A percentile compares a stretch with the other conserved stretches of the same genome.
phyloP scores from a whole-genome alignment of 148 eudicot genomes.

The Chenopodium album region DNA sequence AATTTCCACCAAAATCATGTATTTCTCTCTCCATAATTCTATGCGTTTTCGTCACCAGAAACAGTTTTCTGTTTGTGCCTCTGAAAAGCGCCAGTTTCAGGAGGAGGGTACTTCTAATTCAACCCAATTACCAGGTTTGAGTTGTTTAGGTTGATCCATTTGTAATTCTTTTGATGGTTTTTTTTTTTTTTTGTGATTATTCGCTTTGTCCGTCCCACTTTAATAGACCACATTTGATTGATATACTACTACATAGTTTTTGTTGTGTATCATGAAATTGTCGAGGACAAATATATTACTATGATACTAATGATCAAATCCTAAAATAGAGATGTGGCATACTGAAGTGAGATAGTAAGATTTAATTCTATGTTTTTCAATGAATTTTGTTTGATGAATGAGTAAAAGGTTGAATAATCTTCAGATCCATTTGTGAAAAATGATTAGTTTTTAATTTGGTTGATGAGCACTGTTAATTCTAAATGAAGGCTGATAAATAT shows the following conservation, averaged over 20 bases:
- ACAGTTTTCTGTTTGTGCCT: constrained; percentile 17
- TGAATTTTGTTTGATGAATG: no score
- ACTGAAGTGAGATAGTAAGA: no score
- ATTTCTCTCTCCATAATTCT: constrained; percentile 8
- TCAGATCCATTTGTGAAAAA: background rate
- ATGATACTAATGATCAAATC: no score
- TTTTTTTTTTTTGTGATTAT: no score
- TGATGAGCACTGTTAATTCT: constrained; percentile 2
- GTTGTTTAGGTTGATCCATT: background rate
- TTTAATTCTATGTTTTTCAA: no score
- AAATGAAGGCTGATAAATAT: background rate
- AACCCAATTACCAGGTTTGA: constrained; percentile 21
- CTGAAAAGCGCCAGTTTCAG: background rate
- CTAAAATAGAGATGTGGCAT: no score
- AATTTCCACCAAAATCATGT: constrained; percentile 1
- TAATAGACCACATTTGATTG: no score
- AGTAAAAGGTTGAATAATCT: no score
- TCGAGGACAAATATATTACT: no score
- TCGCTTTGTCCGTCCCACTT: background rate
- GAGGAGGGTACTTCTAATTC: background rate
- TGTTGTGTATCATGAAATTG: no score
- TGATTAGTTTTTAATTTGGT: background rate
- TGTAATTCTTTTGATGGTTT: background rate
- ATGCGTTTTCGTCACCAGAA: background rate
- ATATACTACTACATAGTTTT: no score